Evolutionary conservation across 75 land plant species (phyloP), one percentile per base, ranked within the genome.

Genomic region (Gnetum montanum): DNA sequence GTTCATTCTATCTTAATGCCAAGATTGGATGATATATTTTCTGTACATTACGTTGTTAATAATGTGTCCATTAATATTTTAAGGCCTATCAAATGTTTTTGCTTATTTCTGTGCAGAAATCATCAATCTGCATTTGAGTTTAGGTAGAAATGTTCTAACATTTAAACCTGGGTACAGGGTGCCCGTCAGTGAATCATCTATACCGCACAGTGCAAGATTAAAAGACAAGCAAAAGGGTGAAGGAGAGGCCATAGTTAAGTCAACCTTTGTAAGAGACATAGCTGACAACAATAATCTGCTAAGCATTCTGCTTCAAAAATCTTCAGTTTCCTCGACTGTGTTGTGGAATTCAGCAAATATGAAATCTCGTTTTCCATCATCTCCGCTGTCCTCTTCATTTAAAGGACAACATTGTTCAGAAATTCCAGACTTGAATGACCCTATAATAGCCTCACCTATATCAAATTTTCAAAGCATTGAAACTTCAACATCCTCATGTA

Each of bases 221-320:
- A 85, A 83, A 54, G 70, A 76, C 49, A 78, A 70, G 63, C 80
- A 70, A 55, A 71, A 61, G 53, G 58, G 66, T 36, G 80, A 74
- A 67, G 98, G 89, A 60, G 99, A 95, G 55, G 69, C 54, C 38
- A 48, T 76, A 55, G 73, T 95, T 26, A 90, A 90, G 60, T 67
- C 73, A 50, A 33, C 61, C n/a, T 95, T 90, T 77, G 76, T 80
- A 38, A 58, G 81, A 48, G 75, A 85, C 65, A 68, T 86, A 37
- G 63, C 75, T 16, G 62, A 74, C 48, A 92, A 81, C 62, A 90
- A 86, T 60, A 46, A 61, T 12, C 43, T 77, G 26, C 77, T 95
- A 38, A 58, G 66, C 34, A 68, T 64, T 61, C 67, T 76, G 38
- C 70, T 83, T 49, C 75, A 82, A 28, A 34, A 63, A 58, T 80